phyloP scores from a whole-genome alignment of 805 yeast species.

The Nakazawaea anatomiae region DNA sequence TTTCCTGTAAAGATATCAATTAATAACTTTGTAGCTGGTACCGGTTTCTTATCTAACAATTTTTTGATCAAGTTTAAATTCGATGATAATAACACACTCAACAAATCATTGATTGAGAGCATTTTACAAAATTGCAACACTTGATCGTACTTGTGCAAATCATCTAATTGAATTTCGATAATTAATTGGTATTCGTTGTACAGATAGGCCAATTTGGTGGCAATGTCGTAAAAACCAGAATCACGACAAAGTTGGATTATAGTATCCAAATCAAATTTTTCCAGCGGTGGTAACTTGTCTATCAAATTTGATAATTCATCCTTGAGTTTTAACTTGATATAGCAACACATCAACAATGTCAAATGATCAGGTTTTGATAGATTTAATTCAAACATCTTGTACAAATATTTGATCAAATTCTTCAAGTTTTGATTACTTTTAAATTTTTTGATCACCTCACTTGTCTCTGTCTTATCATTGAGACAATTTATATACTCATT shows the following conservation, averaged over 20 bases:
- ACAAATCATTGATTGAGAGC: conserved; percentile 67
- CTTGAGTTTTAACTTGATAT: conserved; percentile 66
- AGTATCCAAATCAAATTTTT: conserved; percentile 59
- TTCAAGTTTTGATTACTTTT: conserved; percentile 70
- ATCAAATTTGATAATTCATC: conserved; percentile 56
- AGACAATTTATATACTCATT: conserved; percentile 57
- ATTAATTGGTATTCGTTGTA: conserved; percentile 70
- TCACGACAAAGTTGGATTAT: conserved; percentile 70
- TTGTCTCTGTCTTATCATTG: conserved; percentile 44
- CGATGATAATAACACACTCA: conserved; percentile 51
- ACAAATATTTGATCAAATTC: conserved; percentile 57
- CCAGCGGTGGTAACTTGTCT: conserved; percentile 28
- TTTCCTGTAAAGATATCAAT: conserved; percentile 88
- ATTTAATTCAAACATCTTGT: conserved; percentile 47
- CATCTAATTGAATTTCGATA: conserved; percentile 68
- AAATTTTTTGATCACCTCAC: conserved; percentile 73
- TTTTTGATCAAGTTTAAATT: conserved; percentile 50
- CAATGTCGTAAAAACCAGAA: conserved; percentile 59
- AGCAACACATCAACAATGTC: conserved; percentile 70
- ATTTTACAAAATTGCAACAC: conserved; percentile 65
- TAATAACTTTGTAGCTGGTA: conserved; percentile 74
- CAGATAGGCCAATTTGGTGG: conserved; percentile 62
- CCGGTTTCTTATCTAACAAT: conserved; percentile 63
- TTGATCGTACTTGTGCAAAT: conserved; percentile 51
- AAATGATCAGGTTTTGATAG: conserved; percentile 74